A percentile compares a stretch with the other conserved stretches of the same genome.
Conservation (phyloP, 805 yeast genomes). For the Peterozyma toletana region DNA sequence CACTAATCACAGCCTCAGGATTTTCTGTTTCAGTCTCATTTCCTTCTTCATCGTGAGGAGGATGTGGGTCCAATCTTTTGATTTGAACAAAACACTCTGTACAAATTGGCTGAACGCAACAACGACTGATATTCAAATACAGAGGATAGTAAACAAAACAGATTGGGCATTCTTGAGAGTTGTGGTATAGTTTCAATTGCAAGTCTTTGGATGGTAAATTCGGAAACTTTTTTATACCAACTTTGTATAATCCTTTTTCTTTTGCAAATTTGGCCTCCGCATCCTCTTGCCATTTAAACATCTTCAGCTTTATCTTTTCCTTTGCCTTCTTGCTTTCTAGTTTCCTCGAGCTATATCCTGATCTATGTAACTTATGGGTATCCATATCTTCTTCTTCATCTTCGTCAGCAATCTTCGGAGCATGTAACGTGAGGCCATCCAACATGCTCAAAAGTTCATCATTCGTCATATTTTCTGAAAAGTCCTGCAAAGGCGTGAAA, state of each 20-base stretch:
- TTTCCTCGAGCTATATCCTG: conserved; percentile 37
- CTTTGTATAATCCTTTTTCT: conserved; percentile 18
- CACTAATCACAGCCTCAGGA: conserved; percentile 69
- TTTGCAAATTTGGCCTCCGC: conserved; percentile 24
- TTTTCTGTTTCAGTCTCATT: conserved; percentile 20
- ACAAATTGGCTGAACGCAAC: conserved; percentile 92
- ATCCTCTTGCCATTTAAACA: conserved; percentile 26
- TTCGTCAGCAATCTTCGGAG: conserved; percentile 37
- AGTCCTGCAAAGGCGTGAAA: conserved; percentile 82
- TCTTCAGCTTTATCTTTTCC: conserved; percentile 30
- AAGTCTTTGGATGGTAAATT: conserved; percentile 35
- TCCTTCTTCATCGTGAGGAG: conserved; percentile 68
- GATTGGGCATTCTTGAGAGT: conserved; percentile 84
- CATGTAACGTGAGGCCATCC: conserved; percentile 48
- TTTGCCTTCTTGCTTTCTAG: conserved; percentile 39
- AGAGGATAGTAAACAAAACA: conserved; percentile 85
- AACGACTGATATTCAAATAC: conserved; percentile 69
- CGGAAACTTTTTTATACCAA: conserved; percentile 19
- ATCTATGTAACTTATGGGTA: conserved; percentile 50
- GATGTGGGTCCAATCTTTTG: conserved; percentile 86
- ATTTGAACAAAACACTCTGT: conserved; percentile 96
- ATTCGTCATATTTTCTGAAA: conserved; percentile 64
- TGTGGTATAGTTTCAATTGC: conserved; percentile 53
- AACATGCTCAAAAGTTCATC: conserved; percentile 52
- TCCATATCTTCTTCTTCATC: conserved; percentile 53